A percentile compares a stretch with the other conserved stretches of the same genome.
phyloP scores from a whole-genome alignment of 2,329 filamentous ascomycete species.

The Chalaropsis thielavioides region DNA sequence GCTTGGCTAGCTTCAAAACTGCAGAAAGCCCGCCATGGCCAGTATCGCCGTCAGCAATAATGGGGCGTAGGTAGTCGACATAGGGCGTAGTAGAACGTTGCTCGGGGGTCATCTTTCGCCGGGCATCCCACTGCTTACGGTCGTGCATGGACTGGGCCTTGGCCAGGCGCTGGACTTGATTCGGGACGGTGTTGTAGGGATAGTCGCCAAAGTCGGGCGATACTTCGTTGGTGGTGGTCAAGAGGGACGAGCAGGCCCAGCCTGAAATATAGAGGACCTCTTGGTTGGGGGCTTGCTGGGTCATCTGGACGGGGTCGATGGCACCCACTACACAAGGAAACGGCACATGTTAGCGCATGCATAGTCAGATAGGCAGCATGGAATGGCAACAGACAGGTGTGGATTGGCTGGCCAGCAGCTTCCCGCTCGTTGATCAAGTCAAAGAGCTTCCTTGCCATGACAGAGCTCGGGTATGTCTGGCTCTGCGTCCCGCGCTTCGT shows the following conservation, averaged over 20 bases:
- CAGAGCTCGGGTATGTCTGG: constrained; percentile 77
- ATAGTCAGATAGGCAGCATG: not conserved
- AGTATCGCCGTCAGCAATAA: constrained; percentile 91
- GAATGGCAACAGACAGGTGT: constrained; percentile 57
- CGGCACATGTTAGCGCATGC: constrained; percentile 17
- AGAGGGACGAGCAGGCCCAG: constrained; percentile 89
- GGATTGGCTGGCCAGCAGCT: constrained; percentile 70
- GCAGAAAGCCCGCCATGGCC: constrained; percentile 86
- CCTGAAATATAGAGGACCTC: constrained; percentile 93
- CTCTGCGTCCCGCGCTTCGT: constrained; percentile 81
- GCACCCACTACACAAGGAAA: constrained; percentile 56
- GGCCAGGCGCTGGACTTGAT: constrained; percentile 89
- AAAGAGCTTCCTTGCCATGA: constrained; percentile 93
- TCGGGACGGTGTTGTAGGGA: constrained; percentile 96
- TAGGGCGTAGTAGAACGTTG: constrained; percentile 67
- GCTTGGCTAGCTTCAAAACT: constrained; percentile 88
- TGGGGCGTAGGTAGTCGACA: constrained; percentile 82
- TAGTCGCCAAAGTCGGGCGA: constrained; percentile 97
- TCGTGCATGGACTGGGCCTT: constrained; percentile 97
- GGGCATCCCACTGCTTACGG: constrained; percentile 79
- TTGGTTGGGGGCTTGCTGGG: constrained; percentile 89
- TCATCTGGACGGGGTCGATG: constrained; percentile 99
- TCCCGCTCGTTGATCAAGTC: constrained; percentile 68
- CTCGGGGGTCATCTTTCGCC: constrained; percentile 61
- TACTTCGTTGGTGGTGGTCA: constrained; percentile 92